Base-by-base conservation (phyloP, 202 grass and related monocot species). In the Zizania palustris region DNA sequence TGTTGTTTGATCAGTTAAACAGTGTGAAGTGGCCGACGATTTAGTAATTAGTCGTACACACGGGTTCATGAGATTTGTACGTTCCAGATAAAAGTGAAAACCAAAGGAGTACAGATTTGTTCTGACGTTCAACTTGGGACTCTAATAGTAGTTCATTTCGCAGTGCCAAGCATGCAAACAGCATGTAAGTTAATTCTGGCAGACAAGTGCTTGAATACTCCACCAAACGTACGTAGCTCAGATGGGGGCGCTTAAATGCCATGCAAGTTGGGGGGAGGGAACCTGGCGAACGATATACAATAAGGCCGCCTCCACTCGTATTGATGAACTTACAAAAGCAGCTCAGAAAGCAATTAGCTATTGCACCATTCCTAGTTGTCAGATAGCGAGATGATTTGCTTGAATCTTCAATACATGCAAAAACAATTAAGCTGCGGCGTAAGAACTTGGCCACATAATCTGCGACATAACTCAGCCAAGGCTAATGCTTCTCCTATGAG, bases 131-230 rank as follows among this genome's bases (percentile, higher is more conserved):
- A 33, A 49, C 15, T 1, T 8, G 5, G 15, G 4, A 9, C 43
- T 20, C 20, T 14, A n/a, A 11, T 2, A 16, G 33, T 38, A 6
- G 34, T 20, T 38, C 18, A 15, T 53, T 9, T 53, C 37, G 63
- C 59, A 13, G 19, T 67, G 64, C 40, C 62, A 15, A 16, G 15
- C 3, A 38, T 3, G n/a, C 9, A 21, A 6, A 20, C 40, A 66
- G 9, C 20, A 10, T 3, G 10, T 18, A 53, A 13, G 7, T 11
- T 74, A 13, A 9, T 46, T 35, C 21, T 46, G 1, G 13, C 15
- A 63, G 72, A 75, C 73, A 63, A 46, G 33, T 18, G 28, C 43
- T 50, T 75, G 16, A 75, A 49, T 75, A 39, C 43, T 9, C 7
- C 72, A 74, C 72, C 56, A 36, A 74, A 60, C 12, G 11, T 5